Evolutionary conservation across 2,329 filamentous ascomycete species (phyloP).

Genomic region (Pyrenophora tritici-repentis): DNA sequence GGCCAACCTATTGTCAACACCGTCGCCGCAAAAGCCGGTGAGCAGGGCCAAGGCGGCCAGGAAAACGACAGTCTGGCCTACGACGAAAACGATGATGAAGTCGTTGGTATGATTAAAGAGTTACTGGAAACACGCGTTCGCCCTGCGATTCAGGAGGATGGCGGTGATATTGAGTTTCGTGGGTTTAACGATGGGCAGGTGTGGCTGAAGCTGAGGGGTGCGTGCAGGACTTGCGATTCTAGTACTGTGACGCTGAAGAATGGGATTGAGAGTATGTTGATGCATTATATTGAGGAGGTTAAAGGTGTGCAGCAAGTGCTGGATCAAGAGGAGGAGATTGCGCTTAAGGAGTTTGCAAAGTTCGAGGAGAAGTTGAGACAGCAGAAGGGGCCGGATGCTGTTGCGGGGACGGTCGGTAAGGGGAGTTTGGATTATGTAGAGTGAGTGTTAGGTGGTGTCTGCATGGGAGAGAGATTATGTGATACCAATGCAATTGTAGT

Average conservation of each 20-base stretch:
- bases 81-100: constrained; percentile 89
- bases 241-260: constrained; percentile 97
- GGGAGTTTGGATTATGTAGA: constrained; percentile 58
- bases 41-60: constrained; percentile 55
- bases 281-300: constrained; percentile 92
- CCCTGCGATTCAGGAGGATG: constrained; percentile 95
- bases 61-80: constrained; percentile 76
- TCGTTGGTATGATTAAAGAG: constrained; percentile 98
- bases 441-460: constrained; percentile 21
- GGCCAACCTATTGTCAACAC: constrained; percentile 81
- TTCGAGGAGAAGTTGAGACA: constrained; percentile 83
- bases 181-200: constrained; percentile 88
- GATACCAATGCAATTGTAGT: constrained; percentile 12
- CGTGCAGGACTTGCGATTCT: constrained; percentile 93
- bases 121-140: constrained; percentile 92
- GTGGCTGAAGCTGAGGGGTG: constrained; percentile 84
- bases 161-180: constrained; percentile 93
- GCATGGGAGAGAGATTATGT: background rate
- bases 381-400: constrained; percentile 60
- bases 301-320: constrained; percentile 88
- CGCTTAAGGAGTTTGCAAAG: constrained; percentile 84
- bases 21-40: constrained; percentile 61
- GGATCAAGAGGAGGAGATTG: constrained; percentile 89
- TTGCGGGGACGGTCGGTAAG: constrained; percentile 56
- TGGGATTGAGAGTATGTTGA: constrained; percentile 97